phyloP scores from a whole-genome alignment of 2,329 filamentous ascomycete genomes.

The Fusarium praegraminearum region DNA sequence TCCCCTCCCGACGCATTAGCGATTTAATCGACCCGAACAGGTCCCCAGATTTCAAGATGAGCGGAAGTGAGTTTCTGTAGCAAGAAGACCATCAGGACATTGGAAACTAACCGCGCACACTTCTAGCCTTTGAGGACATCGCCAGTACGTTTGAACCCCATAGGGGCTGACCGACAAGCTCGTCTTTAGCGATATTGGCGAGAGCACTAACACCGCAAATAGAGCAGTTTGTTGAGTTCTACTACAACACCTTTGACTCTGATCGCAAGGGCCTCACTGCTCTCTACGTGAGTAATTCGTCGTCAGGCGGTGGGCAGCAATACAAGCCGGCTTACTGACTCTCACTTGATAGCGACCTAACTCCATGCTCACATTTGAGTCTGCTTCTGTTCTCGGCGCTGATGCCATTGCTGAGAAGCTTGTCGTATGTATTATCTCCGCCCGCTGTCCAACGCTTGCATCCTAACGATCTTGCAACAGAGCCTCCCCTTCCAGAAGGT shows the following conservation, averaged over 20 bases:
- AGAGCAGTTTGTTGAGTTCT: slow-evolving; percentile 92
- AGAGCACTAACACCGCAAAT: slow-evolving; percentile 21
- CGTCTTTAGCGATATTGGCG: background rate
- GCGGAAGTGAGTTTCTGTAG: slow-evolving; percentile 35
- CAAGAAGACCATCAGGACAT: background rate
- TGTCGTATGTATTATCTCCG: slow-evolving; percentile 66
- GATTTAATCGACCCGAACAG: slow-evolving; percentile 28
- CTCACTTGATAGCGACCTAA: slow-evolving; percentile 20
- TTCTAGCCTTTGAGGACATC: slow-evolving; percentile 59
- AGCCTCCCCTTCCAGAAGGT: slow-evolving; percentile 84
- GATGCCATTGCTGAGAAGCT: slow-evolving; percentile 83
- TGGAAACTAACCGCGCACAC: slow-evolving; percentile 47
- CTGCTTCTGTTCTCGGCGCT: slow-evolving; percentile 72
- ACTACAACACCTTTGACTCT: slow-evolving; percentile 88
- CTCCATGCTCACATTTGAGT: slow-evolving; percentile 97
- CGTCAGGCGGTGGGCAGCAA: slow-evolving; percentile 58
- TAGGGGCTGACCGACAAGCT: slow-evolving; percentile 10
- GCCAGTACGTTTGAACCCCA: slow-evolving; percentile 57
- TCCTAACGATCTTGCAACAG: slow-evolving; percentile 58
- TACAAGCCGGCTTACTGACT: slow-evolving; percentile 54
- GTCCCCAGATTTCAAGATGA: slow-evolving; percentile 45
- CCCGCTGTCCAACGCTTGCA: no score
- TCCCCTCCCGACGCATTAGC: slow-evolving; percentile 11
- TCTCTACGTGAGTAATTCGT: slow-evolving; percentile 80
- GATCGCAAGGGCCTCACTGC: slow-evolving; percentile 72